Evolutionary conservation across 2,329 filamentous ascomycete genomes (phyloP).

Genomic region (Aureobasidium mangrovei): DNA sequence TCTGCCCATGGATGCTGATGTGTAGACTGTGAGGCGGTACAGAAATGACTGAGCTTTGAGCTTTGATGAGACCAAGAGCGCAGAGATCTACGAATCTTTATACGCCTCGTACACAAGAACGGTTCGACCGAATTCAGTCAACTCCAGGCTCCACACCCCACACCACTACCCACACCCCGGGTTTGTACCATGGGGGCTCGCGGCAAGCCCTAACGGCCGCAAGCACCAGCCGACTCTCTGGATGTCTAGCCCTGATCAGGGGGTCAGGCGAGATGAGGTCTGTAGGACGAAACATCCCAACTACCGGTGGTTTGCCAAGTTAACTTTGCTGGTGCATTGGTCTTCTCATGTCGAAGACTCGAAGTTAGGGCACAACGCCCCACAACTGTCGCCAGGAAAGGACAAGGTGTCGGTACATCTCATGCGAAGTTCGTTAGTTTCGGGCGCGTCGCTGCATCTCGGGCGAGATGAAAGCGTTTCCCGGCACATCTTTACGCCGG

Average conservation of each 20-base stretch:
- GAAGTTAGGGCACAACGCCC: neutral
- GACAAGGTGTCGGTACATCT: constrained; percentile 4
- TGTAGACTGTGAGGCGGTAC: neutral
- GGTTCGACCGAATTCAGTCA: neutral
- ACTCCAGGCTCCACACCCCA: neutral
- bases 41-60: neutral
- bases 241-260: no score
- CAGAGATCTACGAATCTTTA: neutral
- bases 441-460: neutral
- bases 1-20: constrained; percentile 10
- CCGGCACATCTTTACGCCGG: neutral
- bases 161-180: neutral
- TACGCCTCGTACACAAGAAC: neutral
- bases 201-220: no score
- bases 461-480: neutral
- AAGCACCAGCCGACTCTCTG: no score
- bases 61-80: neutral
- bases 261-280: no score
- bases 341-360: no score
- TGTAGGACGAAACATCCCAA: no score
- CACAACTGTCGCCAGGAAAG: neutral
- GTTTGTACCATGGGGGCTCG: neutral
- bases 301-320: no score
- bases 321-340: no score
- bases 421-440: neutral